Evolutionary conservation across 1,139 yeast species (phyloP), one percentile per base, ranked within the genome.

Genomic region (Meyerozyma guilliermondii): DNA sequence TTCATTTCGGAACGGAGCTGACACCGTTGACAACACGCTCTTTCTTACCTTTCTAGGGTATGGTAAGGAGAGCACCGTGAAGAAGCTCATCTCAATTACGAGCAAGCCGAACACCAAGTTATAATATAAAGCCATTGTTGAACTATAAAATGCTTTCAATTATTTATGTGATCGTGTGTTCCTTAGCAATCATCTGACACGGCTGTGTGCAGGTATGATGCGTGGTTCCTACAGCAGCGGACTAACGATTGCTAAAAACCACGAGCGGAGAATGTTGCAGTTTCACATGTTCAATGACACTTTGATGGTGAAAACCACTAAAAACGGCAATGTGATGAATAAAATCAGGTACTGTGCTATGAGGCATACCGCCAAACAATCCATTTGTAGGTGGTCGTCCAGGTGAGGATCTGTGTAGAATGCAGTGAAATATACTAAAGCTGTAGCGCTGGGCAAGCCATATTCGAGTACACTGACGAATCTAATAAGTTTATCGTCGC

Each of bases 401-500:
- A 77, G 66, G 39, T 69, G 71, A 1, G 85, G 80, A 38, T 83
- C 85, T 1, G 92, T 82, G 60, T 82, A 87, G 56, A 87, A 82
- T 5, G 95, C 92, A 3, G 96, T 87, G 49, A 89, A 71, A 58
- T 87, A 89, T 17, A 89, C 82, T 53, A 87, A 77, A 1, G 89
- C 77, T 0, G 97, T 89, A 0, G 96, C 95, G 47, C 86, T 83
- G 0, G 97, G 97, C 45, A 87, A 73, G 0, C 94, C 89, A 59
- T 81, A 84, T 17, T 84, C 81, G 39, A 89, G 71, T 16, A 85
- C 84, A 54, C 87, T 76, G 13, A 89, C 83, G 53, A 91, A 86
- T 27, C 80, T 63, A 18, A 72, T 53, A 23, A 71, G 50, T 18
- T 54, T 55, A 55, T 87, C 89, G 39, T 72, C 77, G 11, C 66